A percentile compares a stretch with the other conserved stretches of the same genome.
phyloP scores from a whole-genome alignment of 2,329 filamentous ascomycete species.

The Diaporthe vexans region DNA sequence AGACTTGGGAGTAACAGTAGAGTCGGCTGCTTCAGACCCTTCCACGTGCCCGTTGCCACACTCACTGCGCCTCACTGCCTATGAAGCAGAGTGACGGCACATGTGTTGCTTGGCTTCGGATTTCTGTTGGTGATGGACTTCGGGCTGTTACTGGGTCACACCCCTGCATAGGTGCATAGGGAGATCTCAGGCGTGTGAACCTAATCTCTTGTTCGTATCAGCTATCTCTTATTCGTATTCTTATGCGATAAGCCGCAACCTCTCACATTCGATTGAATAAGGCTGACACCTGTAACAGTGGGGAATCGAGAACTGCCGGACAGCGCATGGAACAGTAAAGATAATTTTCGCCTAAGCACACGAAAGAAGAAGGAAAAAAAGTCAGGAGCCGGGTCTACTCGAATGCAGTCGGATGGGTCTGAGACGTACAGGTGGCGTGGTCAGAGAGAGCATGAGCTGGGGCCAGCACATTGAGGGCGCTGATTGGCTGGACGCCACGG shows the following conservation, averaged over 20 bases:
- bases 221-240: conserved; percentile 41
- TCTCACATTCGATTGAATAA: background rate
- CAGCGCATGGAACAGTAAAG: background rate
- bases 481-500: conserved; percentile 15
- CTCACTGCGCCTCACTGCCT: conserved; percentile 4
- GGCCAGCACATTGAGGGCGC: background rate
- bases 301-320: background rate
- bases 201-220: conserved; percentile 29
- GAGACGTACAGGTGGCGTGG: background rate
- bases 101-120: background rate
- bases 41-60: background rate
- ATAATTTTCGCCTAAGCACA: background rate
- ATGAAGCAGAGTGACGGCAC: background rate
- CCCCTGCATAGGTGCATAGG: conserved; percentile 25
- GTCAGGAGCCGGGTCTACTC: background rate
- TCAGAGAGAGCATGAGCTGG: background rate
- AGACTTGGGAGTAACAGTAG: background rate
- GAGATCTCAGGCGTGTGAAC: background rate
- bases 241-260: background rate
- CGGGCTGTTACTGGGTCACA: background rate
- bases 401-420: background rate
- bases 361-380: background rate
- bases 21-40: background rate
- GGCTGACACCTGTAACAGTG: background rate
- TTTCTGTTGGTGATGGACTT: background rate